Evolutionary conservation across 495 filamentous ascomycete genomes (phyloP), one percentile per base, ranked within the genome.

Genomic region (Penicillium fimorum): DNA sequence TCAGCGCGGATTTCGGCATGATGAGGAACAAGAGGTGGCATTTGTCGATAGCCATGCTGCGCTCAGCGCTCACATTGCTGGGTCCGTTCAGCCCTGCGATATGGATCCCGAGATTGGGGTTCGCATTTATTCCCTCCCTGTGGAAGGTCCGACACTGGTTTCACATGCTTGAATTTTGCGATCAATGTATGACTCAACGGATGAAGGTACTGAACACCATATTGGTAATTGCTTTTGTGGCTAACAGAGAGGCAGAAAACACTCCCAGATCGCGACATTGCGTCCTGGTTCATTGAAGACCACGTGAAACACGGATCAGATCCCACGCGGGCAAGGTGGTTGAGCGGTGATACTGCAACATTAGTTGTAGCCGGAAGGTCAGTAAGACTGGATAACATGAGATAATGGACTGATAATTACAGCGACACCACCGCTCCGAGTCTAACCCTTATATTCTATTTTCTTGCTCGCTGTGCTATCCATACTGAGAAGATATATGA

Each of bases 321-420:
- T 48, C 57, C 27, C 44, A 63, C 17, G 54, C 18, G 50, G 1
- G 24, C 37, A 10, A 5, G 40, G 46, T 62, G 62, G 65, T 52
- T 73, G 13, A 62, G 60, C 22, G 70, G 70, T 13, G 61, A 73
- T 32, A 55, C 70, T 11, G 56, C 63, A 3, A 55, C 67, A 5
- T 57, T 70, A 2, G 68, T 78, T 30, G 57, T 76, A 20, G 75
- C 75, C 1, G 75, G 75, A 42, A 76, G 72, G 72, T 74, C 2
- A 44, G 59, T 38, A 17, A 6, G 9, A 5, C 10, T 41, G 7
- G 3, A 24, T 29, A 50, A n/a, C 1, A 3, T 15, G 6, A 41
- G 20, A 2, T 17, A 35, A 17, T 18, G 5, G 45, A 35, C 32
- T 57, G 17, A 49, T 57, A 13, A 12, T 2, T 20, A 0, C 27